These are phyloP conservation scores for Blastobotrys proliferans DNA, from an alignment of 1,139 yeast genomes.

Conservation along the genomic window DNA sequence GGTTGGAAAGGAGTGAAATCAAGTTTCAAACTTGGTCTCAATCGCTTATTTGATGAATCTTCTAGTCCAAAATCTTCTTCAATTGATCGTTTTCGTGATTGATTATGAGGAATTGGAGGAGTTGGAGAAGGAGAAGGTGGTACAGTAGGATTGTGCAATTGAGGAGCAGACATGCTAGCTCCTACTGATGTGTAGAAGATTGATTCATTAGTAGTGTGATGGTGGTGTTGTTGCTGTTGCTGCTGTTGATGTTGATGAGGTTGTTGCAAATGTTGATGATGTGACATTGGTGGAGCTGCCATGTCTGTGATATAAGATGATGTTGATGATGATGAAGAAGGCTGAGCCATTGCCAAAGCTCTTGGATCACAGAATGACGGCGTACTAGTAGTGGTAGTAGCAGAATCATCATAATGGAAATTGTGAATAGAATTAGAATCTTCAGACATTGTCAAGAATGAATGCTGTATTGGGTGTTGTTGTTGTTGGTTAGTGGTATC, in stretches of 20 bases:
- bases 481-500: background rate
- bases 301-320: background rate
- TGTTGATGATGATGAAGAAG: background rate
- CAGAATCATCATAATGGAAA: background rate
- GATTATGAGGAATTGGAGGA: constrained; percentile 10
- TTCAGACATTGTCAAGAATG: background rate
- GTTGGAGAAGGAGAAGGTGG: constrained; percentile 13
- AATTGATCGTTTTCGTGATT: constrained; percentile 7
- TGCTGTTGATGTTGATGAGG: background rate
- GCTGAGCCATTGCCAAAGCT: constrained; percentile 10
- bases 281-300: background rate
- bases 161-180: constrained; percentile 3
- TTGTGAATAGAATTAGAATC: background rate
- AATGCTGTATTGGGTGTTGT: background rate
- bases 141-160: background rate
- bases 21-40: constrained; percentile 5
- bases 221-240: too few relatives aligned
- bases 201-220: too few relatives aligned
- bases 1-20: constrained; percentile 4
- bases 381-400: background rate
- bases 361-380: constrained; percentile 14
- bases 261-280: background rate
- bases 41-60: background rate
- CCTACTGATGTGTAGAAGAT: background rate
- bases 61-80: constrained; percentile 5